Evolutionary conservation across 306 rosid species (phyloP).

Genomic region (Casuarina glauca): DNA sequence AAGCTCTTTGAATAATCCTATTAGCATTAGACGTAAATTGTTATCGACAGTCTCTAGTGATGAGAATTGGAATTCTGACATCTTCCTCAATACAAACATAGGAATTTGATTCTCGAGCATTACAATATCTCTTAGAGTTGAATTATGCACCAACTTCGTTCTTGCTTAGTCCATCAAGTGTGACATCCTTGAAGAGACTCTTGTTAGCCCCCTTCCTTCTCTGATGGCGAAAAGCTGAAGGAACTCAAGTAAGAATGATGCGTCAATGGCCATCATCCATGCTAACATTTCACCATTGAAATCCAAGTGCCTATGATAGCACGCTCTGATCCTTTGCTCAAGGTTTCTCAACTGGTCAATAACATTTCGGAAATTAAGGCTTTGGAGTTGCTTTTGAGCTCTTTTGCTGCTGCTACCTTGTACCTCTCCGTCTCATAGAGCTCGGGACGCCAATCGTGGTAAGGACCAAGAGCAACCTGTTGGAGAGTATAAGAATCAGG

Average conservation of each 20-base stretch:
- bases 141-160: too few species aligned
- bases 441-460: slow-evolving; percentile 75
- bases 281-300: slow-evolving; percentile 63
- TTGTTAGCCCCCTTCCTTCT: slow-evolving; percentile 26
- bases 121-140: slow-evolving; percentile 64
- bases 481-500: slow-evolving; percentile 72
- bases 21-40: slow-evolving; percentile 44
- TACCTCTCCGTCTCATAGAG: slow-evolving; percentile 73
- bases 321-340: slow-evolving; percentile 51
- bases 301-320: slow-evolving; percentile 72
- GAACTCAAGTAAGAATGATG: slow-evolving; percentile 71
- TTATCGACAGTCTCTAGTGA: slow-evolving; percentile 49
- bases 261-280: slow-evolving; percentile 80
- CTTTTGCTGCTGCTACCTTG: slow-evolving; percentile 62
- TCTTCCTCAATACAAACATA: slow-evolving; percentile 54
- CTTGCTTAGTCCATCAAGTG: slow-evolving; percentile 56
- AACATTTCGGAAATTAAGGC: slow-evolving; percentile 39
- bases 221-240: slow-evolving; percentile 51
- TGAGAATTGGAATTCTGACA: slow-evolving; percentile 48
- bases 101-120: slow-evolving; percentile 91
- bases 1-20: slow-evolving; percentile 55
- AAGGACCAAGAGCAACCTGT: slow-evolving; percentile 74
- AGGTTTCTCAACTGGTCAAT: slow-evolving; percentile 49
- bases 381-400: slow-evolving; percentile 47
- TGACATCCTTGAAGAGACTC: slow-evolving; percentile 56